Conservation (phyloP, 2,329 filamentous ascomycete species). For the Sporothrix dimorphospora region DNA sequence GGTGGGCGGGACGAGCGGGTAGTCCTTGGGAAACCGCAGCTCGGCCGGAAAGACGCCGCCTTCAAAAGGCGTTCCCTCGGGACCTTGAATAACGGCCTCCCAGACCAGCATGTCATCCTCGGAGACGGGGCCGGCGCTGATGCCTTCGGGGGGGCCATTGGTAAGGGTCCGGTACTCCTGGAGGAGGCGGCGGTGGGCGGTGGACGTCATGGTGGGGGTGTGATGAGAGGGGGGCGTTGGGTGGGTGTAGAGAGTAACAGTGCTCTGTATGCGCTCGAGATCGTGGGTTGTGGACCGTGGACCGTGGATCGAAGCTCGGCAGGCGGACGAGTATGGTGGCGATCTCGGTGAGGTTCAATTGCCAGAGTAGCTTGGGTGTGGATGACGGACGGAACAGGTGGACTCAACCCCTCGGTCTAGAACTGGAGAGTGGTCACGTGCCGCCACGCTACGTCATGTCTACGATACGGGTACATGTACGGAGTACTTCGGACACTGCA, state of each 20-base stretch:
- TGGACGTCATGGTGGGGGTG: conserved; percentile 55
- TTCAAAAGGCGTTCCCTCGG: conserved; percentile 94
- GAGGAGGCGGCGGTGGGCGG: conserved; percentile 79
- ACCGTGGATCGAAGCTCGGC: not conserved
- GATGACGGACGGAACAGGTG: not conserved
- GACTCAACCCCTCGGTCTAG: not conserved
- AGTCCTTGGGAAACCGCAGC: conserved; percentile 93
- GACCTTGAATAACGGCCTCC: conserved; percentile 95
- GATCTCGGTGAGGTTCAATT: not conserved
- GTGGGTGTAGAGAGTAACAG: too few species aligned
- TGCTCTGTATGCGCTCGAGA: not conserved
- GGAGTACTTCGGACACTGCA: not conserved
- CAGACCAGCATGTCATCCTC: conserved; percentile 96
- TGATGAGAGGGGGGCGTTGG: too few species aligned
- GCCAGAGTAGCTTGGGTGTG: not conserved
- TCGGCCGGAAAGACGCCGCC: conserved; percentile 94
- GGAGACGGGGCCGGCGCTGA: conserved; percentile 87
- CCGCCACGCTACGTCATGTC: not conserved
- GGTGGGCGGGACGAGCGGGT: conserved; percentile 91
- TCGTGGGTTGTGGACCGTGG: not conserved
- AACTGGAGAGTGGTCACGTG: not conserved
- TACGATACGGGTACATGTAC: not conserved
- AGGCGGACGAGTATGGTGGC: not conserved
- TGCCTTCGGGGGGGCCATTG: conserved; percentile 94
- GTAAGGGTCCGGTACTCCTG: conserved; percentile 95